Evolutionary conservation across 2,329 filamentous ascomycete genomes (phyloP).

Genomic region (Cladosporium sp.): DNA sequence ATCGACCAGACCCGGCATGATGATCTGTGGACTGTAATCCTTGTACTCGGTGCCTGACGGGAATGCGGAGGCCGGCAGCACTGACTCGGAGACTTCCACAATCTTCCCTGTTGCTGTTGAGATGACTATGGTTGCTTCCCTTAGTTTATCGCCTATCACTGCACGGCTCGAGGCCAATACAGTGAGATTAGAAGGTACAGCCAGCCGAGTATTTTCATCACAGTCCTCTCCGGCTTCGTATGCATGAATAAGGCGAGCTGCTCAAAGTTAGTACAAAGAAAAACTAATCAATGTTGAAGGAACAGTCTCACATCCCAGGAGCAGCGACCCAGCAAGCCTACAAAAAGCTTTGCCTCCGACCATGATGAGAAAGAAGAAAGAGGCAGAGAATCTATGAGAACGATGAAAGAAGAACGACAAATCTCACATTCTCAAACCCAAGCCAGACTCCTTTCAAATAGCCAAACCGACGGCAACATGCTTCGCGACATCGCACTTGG

Average conservation of each 20-base stretch:
- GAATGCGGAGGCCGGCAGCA: slow-evolving; percentile 74
- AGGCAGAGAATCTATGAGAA: neutral
- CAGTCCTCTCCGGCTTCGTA: neutral
- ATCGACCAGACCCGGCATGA: slow-evolving; percentile 89
- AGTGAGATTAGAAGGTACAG: slow-evolving; percentile 41
- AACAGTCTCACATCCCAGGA: neutral
- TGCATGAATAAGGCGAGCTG: neutral
- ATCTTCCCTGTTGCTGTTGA: slow-evolving; percentile 81
- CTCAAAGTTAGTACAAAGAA: neutral
- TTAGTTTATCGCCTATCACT: slow-evolving; percentile 71
- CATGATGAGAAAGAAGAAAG: neutral
- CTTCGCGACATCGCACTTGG: slow-evolving; percentile 12
- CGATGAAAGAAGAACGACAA: too few species aligned
- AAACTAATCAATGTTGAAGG: neutral
- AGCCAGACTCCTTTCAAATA: too few species aligned
- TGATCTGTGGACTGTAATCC: slow-evolving; percentile 77
- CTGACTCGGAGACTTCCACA: slow-evolving; percentile 64
- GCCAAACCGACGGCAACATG: neutral
- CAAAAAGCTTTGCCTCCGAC: neutral
- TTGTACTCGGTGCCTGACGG: slow-evolving; percentile 68
- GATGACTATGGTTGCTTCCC: slow-evolving; percentile 77
- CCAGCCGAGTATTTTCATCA: neutral
- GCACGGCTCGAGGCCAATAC: slow-evolving; percentile 82
- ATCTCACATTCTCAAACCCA: too few species aligned
- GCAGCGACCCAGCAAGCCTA: neutral